Evolutionary conservation across 176 grass and related monocot genomes (phyloP).

Genomic region (Cocos nucifera): DNA sequence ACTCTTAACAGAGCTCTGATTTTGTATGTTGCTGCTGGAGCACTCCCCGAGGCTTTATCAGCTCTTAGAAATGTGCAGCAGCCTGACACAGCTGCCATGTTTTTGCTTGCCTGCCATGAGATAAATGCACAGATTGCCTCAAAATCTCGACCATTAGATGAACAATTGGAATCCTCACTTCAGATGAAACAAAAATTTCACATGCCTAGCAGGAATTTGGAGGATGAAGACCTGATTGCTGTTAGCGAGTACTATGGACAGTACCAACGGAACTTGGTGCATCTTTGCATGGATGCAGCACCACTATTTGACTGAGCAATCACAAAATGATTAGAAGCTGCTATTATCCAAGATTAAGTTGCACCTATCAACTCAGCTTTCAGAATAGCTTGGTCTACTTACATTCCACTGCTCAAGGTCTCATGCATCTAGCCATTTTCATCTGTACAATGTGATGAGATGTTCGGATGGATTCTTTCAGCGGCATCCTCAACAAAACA

Average conservation of each 20-base stretch:
- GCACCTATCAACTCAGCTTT: no score
- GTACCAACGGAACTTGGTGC: conserved; percentile 83
- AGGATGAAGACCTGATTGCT: conserved; percentile 44
- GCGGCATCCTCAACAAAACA: no score
- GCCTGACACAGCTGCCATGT: conserved; percentile 79
- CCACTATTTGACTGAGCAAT: conserved; percentile 41
- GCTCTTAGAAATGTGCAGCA: conserved; percentile 63
- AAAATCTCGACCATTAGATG: conserved; percentile 13
- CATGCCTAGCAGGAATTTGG: conserved; percentile 71
- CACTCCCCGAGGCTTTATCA: conserved; percentile 70
- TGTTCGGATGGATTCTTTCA: no score
- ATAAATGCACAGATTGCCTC: conserved; percentile 44
- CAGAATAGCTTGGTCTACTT: no score
- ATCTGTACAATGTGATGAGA: no score
- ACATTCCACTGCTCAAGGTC: no score
- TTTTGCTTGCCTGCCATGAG: conserved; percentile 94
- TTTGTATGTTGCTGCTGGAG: conserved; percentile 86
- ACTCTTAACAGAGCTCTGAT: conserved; percentile 56
- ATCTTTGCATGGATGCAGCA: conserved; percentile 77
- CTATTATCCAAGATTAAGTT: no score
- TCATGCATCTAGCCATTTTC: no score
- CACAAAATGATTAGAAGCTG: no score
- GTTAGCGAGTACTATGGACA: conserved; percentile 88
- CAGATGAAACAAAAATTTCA: conserved; percentile 34
- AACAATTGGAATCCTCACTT: conserved; percentile 1